Evolutionary conservation across 441 rosid genomes (phyloP).

Genomic region (Melianthus villosus): DNA sequence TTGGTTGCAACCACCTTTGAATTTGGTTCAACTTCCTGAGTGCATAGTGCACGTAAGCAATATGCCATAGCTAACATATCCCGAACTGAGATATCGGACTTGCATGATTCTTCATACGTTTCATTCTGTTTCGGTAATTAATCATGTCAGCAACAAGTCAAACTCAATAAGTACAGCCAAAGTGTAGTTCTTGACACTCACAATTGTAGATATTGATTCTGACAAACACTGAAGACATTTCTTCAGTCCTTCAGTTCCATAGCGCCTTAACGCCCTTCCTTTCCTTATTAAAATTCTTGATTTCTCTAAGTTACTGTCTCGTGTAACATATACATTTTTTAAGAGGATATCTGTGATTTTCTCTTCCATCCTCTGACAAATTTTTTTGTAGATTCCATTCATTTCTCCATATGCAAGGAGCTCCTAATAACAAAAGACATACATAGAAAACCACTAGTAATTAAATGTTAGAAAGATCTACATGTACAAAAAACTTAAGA

Average conservation of each 20-base stretch:
- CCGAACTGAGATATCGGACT: constrained; percentile 14
- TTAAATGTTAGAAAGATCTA: neutral
- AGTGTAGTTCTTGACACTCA: too few relatives aligned
- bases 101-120: constrained; percentile 11
- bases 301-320: constrained; percentile 24
- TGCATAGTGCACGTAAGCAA: constrained; percentile 59
- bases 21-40: constrained; percentile 58
- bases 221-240: constrained; percentile 51
- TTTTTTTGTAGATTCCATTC: constrained; percentile 25
- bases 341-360: constrained; percentile 42
- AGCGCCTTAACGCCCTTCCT: constrained; percentile 37
- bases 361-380: constrained; percentile 37
- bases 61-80: constrained; percentile 54
- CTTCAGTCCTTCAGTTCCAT: constrained; percentile 32
- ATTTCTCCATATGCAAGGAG: constrained; percentile 55
- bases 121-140: constrained; percentile 22
- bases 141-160: constrained; percentile 11
- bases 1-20: constrained; percentile 47
- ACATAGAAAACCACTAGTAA: constrained; percentile 1
- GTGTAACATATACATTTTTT: constrained; percentile 27
- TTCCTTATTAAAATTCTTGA: constrained; percentile 51
- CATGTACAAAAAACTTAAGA: neutral
- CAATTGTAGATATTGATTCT: constrained; percentile 49
- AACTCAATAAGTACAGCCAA: too few relatives aligned
- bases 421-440: constrained; percentile 29